phyloP scores from a whole-genome alignment of 139 green algal species.

The Pseudopediastrum boryanum region DNA sequence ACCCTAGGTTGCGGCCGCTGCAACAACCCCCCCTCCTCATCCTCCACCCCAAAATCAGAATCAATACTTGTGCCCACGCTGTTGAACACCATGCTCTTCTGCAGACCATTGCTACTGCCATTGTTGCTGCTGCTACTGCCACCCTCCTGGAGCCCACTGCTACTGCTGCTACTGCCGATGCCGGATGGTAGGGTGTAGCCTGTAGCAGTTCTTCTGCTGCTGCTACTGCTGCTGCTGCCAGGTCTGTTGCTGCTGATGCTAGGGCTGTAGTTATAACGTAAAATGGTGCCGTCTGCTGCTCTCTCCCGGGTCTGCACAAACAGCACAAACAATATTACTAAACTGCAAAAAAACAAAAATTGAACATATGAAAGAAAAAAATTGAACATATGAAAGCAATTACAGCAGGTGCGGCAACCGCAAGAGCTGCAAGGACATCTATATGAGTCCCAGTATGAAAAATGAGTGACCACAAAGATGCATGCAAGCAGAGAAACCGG shows the following conservation, averaged over 20 bases:
- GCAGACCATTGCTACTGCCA: too few species aligned
- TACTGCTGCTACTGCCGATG: neutral
- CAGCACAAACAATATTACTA: too few species aligned
- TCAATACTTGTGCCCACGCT: neutral
- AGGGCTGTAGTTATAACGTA: constrained; percentile 51
- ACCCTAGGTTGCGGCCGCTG: constrained; percentile 10
- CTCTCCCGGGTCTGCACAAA: constrained; percentile 44
- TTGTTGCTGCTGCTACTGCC: constrained; percentile 26
- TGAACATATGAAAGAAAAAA: too few species aligned
- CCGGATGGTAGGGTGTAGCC: constrained; percentile 23
- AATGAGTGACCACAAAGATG: too few species aligned
- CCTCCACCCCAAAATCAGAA: neutral
- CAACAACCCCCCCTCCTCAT: neutral
- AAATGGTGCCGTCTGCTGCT: constrained; percentile 44
- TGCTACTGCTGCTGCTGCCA: neutral
- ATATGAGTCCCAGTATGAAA: too few species aligned
- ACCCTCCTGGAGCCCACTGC: neutral
- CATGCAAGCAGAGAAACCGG: too few species aligned
- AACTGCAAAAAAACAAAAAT: too few species aligned
- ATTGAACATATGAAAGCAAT: too few species aligned
- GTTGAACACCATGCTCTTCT: neutral
- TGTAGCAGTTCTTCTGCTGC: too few species aligned
- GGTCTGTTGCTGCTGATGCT: constrained; percentile 19
- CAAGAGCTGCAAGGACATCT: too few species aligned
- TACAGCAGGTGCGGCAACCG: too few species aligned